Base-by-base conservation (phyloP, 768 basidiomycete genomes). In the Mycena kentingensis region DNA sequence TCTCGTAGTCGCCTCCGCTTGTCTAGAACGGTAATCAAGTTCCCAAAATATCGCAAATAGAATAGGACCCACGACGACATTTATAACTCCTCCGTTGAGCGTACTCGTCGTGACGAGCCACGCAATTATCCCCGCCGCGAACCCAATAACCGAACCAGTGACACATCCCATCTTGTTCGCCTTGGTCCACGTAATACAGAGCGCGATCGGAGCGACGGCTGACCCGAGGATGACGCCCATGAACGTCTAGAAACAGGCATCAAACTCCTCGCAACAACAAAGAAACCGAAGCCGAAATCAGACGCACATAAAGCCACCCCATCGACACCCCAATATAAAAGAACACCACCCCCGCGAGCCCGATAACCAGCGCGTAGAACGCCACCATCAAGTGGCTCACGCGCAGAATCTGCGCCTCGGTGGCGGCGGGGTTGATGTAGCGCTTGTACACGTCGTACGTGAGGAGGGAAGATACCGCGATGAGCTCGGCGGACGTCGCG, bases 311-410 rank as follows among this genome's bases (percentile, higher is more conserved):
- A 49, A 95, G 84, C 90, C 92, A 95, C 19, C 93, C 93, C 88
- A 95, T 88, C 22, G 88, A 90, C 24, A 95, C 85, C 6, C 93
- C 93, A 57, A 94, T 92, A 66, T 88, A 93, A 70, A 75, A 91
- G 76, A 96, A 96, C 46, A 92, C 87, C 26, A 88, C 67, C 0
- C 92, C 92, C 0, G 88, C 85, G n/a, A 93, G 60, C 19, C 84
- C 92, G 80, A 92, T 93, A 29, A 89, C 75, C 34, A 93, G 60
- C 0, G 87, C 89, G 62, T 87, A 91, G 24, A 81, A 66, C 0
- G 73, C 81, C 49, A 83, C 88, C 73, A 82, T 85, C 4, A 68
- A 66, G 61, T 93, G 91, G 22, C 85, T 87, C 55, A 90, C 76
- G 3, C 73, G 73, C 49, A 93, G 63, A 29, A 91, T 80, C 67